phyloP scores from a whole-genome alignment of 306 rosid genomes.

The Malus asiatica region DNA sequence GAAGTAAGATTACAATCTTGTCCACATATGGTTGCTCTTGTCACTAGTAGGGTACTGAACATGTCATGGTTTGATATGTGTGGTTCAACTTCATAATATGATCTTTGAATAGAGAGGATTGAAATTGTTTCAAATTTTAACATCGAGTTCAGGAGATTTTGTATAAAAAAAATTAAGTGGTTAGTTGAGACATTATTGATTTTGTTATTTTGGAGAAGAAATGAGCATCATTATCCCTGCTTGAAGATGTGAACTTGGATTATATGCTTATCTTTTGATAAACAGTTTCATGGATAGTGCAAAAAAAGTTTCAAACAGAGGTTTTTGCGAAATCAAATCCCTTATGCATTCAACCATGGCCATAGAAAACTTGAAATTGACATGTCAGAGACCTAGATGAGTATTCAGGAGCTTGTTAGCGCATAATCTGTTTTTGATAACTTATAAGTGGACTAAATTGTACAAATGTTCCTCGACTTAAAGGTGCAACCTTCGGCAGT shows the following conservation, averaged over 20 bases:
- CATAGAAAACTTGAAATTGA: neutral
- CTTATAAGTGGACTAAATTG: neutral
- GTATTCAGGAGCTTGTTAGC: neutral
- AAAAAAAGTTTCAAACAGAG: neutral
- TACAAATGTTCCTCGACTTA: neutral
- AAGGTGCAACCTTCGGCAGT: neutral
- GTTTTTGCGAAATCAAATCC: neutral
- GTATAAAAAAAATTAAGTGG: neutral
- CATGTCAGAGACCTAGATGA: neutral
- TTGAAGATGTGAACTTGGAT: neutral
- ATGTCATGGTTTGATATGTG: neutral
- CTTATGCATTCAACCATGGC: neutral
- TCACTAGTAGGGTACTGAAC: neutral
- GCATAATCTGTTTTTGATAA: neutral
- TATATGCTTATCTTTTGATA: neutral
- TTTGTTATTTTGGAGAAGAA: neutral
- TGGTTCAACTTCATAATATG: neutral
- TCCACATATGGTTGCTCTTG: neutral
- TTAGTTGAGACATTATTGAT: neutral
- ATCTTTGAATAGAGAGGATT: neutral
- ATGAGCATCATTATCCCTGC: neutral
- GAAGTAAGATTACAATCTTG: neutral
- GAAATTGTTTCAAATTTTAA: neutral
- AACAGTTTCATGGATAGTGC: neutral
- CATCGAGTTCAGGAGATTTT: neutral